phyloP scores from a whole-genome alignment of 208 protist species.

The Plasmodiophora brassicae region DNA sequence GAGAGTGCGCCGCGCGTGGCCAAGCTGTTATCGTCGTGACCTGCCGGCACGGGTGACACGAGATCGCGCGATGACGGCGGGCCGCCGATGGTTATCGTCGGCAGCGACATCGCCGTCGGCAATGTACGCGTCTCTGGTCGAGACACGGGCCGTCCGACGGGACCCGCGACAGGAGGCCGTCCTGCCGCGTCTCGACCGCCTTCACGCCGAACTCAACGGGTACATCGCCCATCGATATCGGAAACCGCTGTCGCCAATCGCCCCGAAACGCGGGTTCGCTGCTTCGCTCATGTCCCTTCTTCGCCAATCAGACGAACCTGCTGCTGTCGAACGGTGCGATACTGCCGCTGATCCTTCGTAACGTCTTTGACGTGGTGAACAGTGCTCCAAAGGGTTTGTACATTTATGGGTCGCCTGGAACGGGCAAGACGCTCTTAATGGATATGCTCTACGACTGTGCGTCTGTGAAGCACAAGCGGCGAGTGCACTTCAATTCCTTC shows the following conservation, averaged over 20 bases:
- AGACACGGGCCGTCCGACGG: background rate
- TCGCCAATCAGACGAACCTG: background rate
- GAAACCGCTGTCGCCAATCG: background rate
- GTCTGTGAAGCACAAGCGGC: background rate
- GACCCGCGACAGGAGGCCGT: background rate
- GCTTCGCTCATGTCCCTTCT: background rate
- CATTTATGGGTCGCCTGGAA: slow-evolving; percentile 47
- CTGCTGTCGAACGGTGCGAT: too few relatives aligned
- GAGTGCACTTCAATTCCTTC: slow-evolving; percentile 51
- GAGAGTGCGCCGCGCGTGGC: too few relatives aligned
- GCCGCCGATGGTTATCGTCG: too few relatives aligned
- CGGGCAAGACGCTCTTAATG: slow-evolving; percentile 40
- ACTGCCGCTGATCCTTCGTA: too few relatives aligned
- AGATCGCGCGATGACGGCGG: too few relatives aligned
- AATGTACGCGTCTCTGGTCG: background rate
- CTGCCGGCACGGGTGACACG: too few relatives aligned
- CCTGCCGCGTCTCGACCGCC: background rate
- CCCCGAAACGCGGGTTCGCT: background rate
- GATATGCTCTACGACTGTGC: slow-evolving; percentile 41
- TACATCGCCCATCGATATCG: background rate
- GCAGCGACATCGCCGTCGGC: too few relatives aligned
- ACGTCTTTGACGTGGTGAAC: too few relatives aligned
- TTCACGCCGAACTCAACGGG: background rate
- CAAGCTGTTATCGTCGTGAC: too few relatives aligned
- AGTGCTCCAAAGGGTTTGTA: slow-evolving; percentile 37